Evolutionary conservation across 495 filamentous ascomycete species (phyloP), one percentile per base, ranked within the genome.

Genomic region (Aspergillus cristatus): DNA sequence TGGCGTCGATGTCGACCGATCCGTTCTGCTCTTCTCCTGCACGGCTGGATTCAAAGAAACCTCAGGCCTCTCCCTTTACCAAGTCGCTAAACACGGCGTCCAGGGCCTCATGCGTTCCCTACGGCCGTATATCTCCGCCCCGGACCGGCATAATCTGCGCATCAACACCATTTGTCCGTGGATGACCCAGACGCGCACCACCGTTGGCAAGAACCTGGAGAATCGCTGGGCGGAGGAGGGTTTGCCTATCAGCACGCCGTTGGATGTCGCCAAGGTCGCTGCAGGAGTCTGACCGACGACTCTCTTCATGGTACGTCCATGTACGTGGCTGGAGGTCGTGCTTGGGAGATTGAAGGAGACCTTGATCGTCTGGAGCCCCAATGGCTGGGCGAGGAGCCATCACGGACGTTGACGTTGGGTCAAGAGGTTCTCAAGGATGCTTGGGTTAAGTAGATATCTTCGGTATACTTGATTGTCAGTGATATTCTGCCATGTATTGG

Each of bases 101-200:
- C 14, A 63, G 14, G 61, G 58, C 0, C 45, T 68, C 15, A 68
- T 72, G 62, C 60, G 70, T 14, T 60, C 67, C 15, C 51, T 72
- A 11, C 58, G 64, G 28, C 51, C 40, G 17, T 67, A 62, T 43
- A 48, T 68, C 25, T 55, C 58, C 4, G 46, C 51, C 1, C 52
- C 58, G 0, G 60, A 57, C 40, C 20, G 8, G 20, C 61, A 65
- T 43, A 49, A 53, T 26, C 49, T 75, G 13, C 63, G 73, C 16
- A 62, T 67, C 38, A 77, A 75, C 46, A 63, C 65, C 8, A 60
- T 75, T 36, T 74, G 71, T 43, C 73, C 71, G 1, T 75, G 69
- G 70, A 65, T 70, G 50, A 72, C 68, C 2, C 47, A 62, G 32
- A 72, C 64, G 6, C 54, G 20, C 20, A 24, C 20, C 20, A 8